Evolutionary conservation across 345 rosid species (phyloP).

Genomic region (Arabis alpina): DNA sequence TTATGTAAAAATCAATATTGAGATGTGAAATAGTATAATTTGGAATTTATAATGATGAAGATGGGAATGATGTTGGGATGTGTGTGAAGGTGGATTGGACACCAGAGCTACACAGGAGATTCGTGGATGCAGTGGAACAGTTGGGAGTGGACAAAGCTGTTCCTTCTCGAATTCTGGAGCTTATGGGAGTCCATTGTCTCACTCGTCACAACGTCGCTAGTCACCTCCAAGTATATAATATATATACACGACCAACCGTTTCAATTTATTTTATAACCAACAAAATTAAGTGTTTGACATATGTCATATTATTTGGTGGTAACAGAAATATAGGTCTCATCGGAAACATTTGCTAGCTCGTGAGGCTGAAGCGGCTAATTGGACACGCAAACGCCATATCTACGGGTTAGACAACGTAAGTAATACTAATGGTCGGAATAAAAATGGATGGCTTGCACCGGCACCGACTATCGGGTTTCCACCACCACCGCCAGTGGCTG

Average conservation of each 20-base stretch:
- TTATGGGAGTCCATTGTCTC: slow-evolving; percentile 89
- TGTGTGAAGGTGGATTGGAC: slow-evolving; percentile 96
- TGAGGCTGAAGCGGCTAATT: slow-evolving; percentile 82
- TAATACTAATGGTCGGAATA: slow-evolving; percentile 43
- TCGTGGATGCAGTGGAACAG: slow-evolving; percentile 96
- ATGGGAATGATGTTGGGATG: slow-evolving; percentile 10
- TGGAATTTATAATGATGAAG: neutral
- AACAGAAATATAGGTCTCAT: slow-evolving; percentile 87
- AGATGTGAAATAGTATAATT: neutral
- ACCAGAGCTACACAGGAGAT: slow-evolving; percentile 87
- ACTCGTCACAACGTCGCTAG: slow-evolving; percentile 98
- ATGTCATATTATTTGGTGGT: neutral
- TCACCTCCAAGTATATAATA: slow-evolving; percentile 78
- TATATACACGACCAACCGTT: neutral
- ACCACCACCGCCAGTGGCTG: slow-evolving; percentile 5
- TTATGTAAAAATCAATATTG: neutral
- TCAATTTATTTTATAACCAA: neutral
- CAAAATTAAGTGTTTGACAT: no score
- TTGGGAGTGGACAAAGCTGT: slow-evolving; percentile 98
- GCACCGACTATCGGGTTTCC: slow-evolving; percentile 68
- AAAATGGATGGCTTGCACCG: slow-evolving; percentile 57
- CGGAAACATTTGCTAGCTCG: slow-evolving; percentile 81
- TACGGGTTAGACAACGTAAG: slow-evolving; percentile 47
- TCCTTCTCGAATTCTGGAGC: slow-evolving; percentile 89
- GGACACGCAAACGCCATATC: slow-evolving; percentile 76